A percentile compares a stretch with the other conserved stretches of the same genome.
These are phyloP conservation scores for Yamadazyma insecticola DNA, from an alignment of 805 yeast species.

Conservation along the genomic window DNA sequence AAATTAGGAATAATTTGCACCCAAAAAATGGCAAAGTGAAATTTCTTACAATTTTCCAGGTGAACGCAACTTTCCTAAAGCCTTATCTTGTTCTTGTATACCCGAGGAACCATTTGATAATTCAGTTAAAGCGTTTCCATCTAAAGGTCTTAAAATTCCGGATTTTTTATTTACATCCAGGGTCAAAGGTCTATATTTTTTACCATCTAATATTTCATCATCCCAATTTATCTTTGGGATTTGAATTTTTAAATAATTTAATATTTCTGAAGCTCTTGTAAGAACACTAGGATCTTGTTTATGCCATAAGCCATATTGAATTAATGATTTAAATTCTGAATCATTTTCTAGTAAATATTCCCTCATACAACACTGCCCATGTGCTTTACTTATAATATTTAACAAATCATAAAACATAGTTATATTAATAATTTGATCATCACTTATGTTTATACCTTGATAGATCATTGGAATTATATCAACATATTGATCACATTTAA, in stretches of 20 bases:
- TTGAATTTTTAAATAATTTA: slow-evolving; percentile 2
- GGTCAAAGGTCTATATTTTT: too few species aligned
- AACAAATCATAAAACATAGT: slow-evolving; percentile 25
- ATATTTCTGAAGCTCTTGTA: slow-evolving; percentile 19
- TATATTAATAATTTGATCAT: slow-evolving; percentile 9
- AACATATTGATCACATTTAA: slow-evolving; percentile 25
- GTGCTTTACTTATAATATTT: slow-evolving; percentile 17
- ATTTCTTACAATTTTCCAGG: too few species aligned
- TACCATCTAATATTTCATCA: too few species aligned
- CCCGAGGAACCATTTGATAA: too few species aligned
- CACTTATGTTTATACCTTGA: slow-evolving; percentile 26
- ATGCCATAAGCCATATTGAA: slow-evolving; percentile 32
- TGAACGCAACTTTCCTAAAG: too few species aligned
- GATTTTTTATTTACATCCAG: too few species aligned
- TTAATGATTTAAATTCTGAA: slow-evolving; percentile 20
- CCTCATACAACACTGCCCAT: slow-evolving; percentile 30
- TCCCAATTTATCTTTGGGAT: neutral
- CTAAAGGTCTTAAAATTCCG: too few species aligned
- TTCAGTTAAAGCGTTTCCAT: too few species aligned
- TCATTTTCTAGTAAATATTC: slow-evolving; percentile 21
- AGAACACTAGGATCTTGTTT: slow-evolving; percentile 18
- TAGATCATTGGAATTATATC: slow-evolving; percentile 30
- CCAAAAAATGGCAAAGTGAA: too few species aligned
- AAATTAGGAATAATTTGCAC: too few species aligned
- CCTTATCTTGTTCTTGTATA: too few species aligned